A percentile compares a stretch with the other conserved stretches of the same genome.
Evolutionary conservation across 768 basidiomycete species (phyloP).

Genomic region (Trametes punicea): DNA sequence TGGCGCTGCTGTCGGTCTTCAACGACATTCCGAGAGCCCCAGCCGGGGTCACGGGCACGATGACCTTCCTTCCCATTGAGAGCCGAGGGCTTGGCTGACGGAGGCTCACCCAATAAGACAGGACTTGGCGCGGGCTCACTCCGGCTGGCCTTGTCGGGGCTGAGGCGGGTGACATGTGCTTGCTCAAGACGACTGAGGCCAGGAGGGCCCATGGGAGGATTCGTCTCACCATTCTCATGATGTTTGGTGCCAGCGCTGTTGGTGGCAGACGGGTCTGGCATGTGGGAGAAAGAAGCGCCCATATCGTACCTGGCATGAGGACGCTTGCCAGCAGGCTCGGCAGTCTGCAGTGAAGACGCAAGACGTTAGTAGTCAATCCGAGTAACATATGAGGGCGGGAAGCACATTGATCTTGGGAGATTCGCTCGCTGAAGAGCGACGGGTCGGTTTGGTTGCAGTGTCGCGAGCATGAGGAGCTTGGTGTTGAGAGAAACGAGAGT

Average conservation of each 20-base stretch:
- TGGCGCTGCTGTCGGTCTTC: conserved; percentile 25
- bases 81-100: conserved; percentile 23
- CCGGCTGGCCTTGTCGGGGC: background rate
- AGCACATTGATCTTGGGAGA: conserved; percentile 10
- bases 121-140: background rate
- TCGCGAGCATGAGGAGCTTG: background rate
- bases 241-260: background rate
- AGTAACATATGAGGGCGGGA: background rate
- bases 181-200: background rate
- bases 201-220: conserved; percentile 4
- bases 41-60: conserved; percentile 27
- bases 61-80: conserved; percentile 25
- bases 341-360: background rate
- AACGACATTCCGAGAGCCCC: conserved; percentile 19
- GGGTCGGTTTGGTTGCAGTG: background rate
- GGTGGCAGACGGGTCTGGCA: background rate
- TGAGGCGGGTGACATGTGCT: background rate
- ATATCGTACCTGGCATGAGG: background rate
- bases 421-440: conserved; percentile 13
- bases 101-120: conserved; percentile 29
- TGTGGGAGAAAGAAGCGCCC: background rate
- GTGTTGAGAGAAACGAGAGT: background rate
- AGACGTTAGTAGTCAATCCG: background rate
- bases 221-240: background rate
- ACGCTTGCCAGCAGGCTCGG: background rate